A percentile compares a stretch with the other conserved stretches of the same genome.
Conservation (phyloP, 345 rosid species). For the Linum tenue region DNA sequence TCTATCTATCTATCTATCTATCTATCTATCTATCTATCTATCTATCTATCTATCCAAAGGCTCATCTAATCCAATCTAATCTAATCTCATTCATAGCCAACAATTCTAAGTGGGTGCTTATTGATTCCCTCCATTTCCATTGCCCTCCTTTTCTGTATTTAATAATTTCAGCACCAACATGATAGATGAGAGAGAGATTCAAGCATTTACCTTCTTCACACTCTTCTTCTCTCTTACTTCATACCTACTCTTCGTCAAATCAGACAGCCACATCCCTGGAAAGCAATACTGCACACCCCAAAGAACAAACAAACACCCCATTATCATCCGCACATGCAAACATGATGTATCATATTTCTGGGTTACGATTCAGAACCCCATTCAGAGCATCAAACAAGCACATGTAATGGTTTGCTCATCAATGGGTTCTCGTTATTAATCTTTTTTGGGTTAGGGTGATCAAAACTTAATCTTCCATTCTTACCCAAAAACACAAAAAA, state of each 20-base stretch:
- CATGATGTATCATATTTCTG: neutral
- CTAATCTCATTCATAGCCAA: too few species aligned
- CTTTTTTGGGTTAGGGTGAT: neutral
- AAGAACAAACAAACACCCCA: slow-evolving; percentile 3
- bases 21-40: too few species aligned
- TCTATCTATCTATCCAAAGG: too few species aligned
- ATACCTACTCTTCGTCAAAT: slow-evolving; percentile 55
- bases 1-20: too few species aligned
- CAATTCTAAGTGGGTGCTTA: too few species aligned
- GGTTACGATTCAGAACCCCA: neutral
- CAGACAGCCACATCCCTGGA: slow-evolving; percentile 70
- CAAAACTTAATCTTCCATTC: too few species aligned
- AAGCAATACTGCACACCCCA: slow-evolving; percentile 51
- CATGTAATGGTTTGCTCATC: neutral
- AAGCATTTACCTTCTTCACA: slow-evolving; percentile 47
- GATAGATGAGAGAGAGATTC: too few species aligned
- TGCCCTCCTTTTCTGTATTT: too few species aligned
- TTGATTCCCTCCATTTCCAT: too few species aligned
- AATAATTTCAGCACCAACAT: too few species aligned
- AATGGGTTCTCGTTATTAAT: neutral
- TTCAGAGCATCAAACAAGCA: neutral
- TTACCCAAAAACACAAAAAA: neutral
- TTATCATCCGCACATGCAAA: neutral
- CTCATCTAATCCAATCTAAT: too few species aligned
- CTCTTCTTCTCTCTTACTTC: slow-evolving; percentile 72